Base-by-base conservation (phyloP, 345 rosid species). In the Lepidium africanum region DNA sequence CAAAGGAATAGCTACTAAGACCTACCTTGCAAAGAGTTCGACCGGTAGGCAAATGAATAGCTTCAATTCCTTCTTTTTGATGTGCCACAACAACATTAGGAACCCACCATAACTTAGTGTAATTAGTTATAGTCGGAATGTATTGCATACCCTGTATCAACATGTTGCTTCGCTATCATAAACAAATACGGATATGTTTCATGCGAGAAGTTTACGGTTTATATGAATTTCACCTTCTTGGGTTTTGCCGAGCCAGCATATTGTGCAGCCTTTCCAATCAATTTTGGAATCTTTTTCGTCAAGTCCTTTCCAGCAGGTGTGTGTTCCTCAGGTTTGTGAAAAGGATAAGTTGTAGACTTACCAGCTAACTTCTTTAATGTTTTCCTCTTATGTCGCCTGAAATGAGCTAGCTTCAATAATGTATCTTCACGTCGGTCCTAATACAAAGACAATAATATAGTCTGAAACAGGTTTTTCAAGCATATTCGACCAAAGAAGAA, bases 401-500 rank as follows among this genome's bases (percentile, higher is more conserved):
- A 95, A 77, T 95, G 93, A 52, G 88, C 76, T 76, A 91, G 81
- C 82, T 87, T 67, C 75, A 95, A 82, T 67, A 78, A 46, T 55
- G 97, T 87, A 82, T 95, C 99, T 79, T 95, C 99, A 80, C 97
- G 89, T 83, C 96, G 85, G 78, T 83, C 99, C 99, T 95, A 80
- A 81, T 71, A 72, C 65, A 82, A 17, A 72, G 74, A 75, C 53
- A 75, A 68, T 32, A 55, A 32, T 21, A n/a, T 63, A 50, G 49
- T 10, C 33, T 37, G 55, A 70, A 76, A 59, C 54, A 67, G 11
- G 53, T 43, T 59, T 17, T 4, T 17, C 32, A 14, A 35, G 60
- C 25, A 33, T 55, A 47, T 40, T 69, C 51, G n/a, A 47, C 41
- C n/a, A 33, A 42, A 19, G 37, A 65, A 67, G 59, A 42, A 72